Evolutionary conservation across 1,284 basidiomycete genomes (phyloP).

Genomic region (Trametes hirsuta): DNA sequence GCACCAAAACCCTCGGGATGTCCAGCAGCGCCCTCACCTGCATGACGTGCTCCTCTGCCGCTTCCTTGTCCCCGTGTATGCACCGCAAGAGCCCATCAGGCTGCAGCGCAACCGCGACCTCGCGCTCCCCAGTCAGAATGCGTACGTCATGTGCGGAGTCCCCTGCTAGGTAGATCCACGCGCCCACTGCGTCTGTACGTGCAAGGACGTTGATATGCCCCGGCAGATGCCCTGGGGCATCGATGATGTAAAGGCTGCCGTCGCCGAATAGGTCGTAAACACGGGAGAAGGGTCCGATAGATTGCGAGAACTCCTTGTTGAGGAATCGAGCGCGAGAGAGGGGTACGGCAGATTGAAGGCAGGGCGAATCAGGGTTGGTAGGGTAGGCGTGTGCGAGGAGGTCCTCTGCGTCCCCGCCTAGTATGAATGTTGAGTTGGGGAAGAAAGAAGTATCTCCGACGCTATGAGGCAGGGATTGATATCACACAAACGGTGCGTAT

Average conservation of each 20-base stretch:
- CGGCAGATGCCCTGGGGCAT: conserved; percentile 55
- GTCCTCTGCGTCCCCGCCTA: conserved; percentile 41
- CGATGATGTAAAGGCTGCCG: conserved; percentile 57
- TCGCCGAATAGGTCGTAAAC: conserved; percentile 58
- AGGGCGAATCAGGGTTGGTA: conserved; percentile 38
- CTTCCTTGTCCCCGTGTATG: conserved; percentile 45
- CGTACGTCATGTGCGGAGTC: conserved; percentile 59
- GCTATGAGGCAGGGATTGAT: not conserved
- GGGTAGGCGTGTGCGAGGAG: conserved; percentile 46
- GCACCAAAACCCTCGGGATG: conserved; percentile 45
- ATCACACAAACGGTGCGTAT: not conserved
- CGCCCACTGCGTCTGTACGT: conserved; percentile 56
- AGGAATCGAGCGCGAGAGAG: conserved; percentile 45
- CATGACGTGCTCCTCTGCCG: conserved; percentile 45
- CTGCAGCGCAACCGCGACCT: conserved; percentile 40
- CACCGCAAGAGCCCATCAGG: conserved; percentile 36
- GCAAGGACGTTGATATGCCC: conserved; percentile 58
- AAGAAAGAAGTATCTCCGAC: conserved; percentile 50
- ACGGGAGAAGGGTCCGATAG: conserved; percentile 52
- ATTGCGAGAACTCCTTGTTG: conserved; percentile 34
- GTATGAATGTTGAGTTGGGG: conserved; percentile 48
- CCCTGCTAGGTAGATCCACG: conserved; percentile 58
- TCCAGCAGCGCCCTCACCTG: conserved; percentile 42
- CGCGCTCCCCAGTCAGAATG: conserved; percentile 49
- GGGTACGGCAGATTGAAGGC: conserved; percentile 46